Evolutionary conservation across 2,329 filamentous ascomycete genomes (phyloP), one percentile per base, ranked within the genome.

Genomic region (Diaporthe humulicola): DNA sequence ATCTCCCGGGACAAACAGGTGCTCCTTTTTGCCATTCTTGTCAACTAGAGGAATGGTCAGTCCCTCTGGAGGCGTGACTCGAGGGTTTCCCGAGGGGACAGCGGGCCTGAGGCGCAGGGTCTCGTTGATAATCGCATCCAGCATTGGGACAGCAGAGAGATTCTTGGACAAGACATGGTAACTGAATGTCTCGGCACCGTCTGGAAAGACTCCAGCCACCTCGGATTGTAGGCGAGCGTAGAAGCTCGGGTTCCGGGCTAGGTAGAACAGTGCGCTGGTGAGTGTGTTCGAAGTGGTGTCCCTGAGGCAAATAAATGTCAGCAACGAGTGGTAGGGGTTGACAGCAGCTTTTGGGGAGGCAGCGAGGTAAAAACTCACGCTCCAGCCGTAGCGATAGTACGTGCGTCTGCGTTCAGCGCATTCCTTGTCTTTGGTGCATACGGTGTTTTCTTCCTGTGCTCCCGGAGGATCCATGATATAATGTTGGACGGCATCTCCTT

Each of bases 1-100:
- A 12, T 71, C 64, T 19, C 74, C 74, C 2, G 74, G 74, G 33
- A 75, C 57, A 19, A 67, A 71, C 12, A 75, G 54, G 36, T 71
- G 57, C 56, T 75, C 64, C 6, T 28, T 48, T 22, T 64, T 28
- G 25, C 60, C 60, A 33, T 64, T 42, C 40, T 64, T 10, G 60
- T 33, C 40, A 15, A 33, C 40, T n/a, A 64, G 40, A 33, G 40
- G 60, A 25, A 75, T 73, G 28, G 70, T 72, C 52, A 75, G 40
- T 8, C 66, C 73, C 52, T 54, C 67, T 4, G 66, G 67, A 12
- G 73, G 73, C 28, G 73, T 71, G n/a, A 71, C 25, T 19, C 73
- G 54, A 33, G 56, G 40, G 19, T 70, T 57, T n/a, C 66, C 73
- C 17, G 52, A 58, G 45, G 67, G 66, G 7, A 74, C 66, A 7